phyloP scores from a whole-genome alignment of 192 early-diverging fungal species.

The Haplosporangium gracile region DNA sequence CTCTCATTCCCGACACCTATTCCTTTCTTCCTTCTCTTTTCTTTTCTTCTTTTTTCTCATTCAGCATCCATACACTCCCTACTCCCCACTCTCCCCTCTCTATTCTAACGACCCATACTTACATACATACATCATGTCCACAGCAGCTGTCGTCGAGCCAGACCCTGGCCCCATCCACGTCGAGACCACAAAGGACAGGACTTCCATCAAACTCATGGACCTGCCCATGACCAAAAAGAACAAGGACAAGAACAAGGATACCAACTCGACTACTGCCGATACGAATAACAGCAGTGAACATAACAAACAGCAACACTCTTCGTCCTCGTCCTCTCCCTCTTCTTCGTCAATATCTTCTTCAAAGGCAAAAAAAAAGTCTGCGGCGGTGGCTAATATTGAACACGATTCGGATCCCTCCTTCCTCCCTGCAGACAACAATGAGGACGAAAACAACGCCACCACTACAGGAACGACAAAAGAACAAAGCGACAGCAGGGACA shows the following conservation, averaged over 20 bases:
- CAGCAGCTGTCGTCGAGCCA: constrained; percentile 8
- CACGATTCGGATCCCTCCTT: constrained; percentile 32
- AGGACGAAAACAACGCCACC: not conserved
- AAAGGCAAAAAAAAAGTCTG: constrained; percentile 13
- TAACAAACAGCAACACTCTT: not conserved
- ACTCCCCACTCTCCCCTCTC: not conserved
- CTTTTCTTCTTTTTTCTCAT: not conserved
- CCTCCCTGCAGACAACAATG: constrained; percentile 9
- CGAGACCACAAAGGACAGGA: constrained; percentile 42
- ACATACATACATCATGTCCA: constrained; percentile 10
- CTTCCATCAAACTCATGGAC: constrained; percentile 54
- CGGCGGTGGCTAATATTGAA: not conserved
- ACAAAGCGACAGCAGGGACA: not conserved
- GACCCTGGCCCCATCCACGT: not conserved
- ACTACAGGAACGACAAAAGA: constrained; percentile 4
- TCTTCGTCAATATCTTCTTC: not conserved
- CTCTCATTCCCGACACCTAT: not conserved
- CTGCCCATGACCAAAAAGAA: constrained; percentile 48
- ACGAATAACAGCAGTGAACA: not conserved
- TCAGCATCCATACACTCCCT: not conserved
- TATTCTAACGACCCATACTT: not conserved
- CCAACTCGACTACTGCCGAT: not conserved
- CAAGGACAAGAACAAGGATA: constrained; percentile 6
- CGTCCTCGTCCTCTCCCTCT: constrained; percentile 1
- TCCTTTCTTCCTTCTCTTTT: not conserved